phyloP scores from a whole-genome alignment of 495 filamentous ascomycete genomes.

The Podospora fimiseda region DNA sequence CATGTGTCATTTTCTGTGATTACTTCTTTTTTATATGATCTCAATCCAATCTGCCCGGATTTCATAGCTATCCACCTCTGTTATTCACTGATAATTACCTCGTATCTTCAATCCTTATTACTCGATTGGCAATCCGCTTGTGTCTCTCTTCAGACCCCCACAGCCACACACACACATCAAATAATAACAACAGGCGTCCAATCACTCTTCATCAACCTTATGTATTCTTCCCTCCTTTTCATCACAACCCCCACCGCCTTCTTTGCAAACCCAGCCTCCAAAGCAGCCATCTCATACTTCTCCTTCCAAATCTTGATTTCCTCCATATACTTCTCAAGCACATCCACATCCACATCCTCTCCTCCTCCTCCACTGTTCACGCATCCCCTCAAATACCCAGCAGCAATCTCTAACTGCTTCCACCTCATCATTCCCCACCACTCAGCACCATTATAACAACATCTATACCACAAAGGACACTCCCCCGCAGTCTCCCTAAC shows the following conservation, averaged over 20 bases:
- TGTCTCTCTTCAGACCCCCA: too few relatives aligned
- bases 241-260: conserved; percentile 7
- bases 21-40: too few relatives aligned
- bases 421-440: not conserved
- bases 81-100: too few relatives aligned
- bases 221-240: conserved; percentile 3
- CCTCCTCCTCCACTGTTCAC: not conserved
- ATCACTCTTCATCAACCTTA: conserved; percentile 3
- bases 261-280: conserved; percentile 8
- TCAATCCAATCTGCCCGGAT: too few relatives aligned
- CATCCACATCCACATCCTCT: not conserved
- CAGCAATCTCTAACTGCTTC: not conserved
- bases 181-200: conserved; percentile 13
- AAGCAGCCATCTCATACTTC: not conserved
- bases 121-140: too few relatives aligned
- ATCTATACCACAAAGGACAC: not conserved
- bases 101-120: too few relatives aligned
- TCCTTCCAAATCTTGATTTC: not conserved
- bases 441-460: not conserved
- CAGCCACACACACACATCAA: not conserved
- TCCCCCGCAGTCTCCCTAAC: not conserved
- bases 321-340: not conserved
- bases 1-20: too few relatives aligned
- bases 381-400: not conserved
- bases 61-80: too few relatives aligned